phyloP scores from a whole-genome alignment of 75 land plant genomes.

The Pinus taeda region DNA sequence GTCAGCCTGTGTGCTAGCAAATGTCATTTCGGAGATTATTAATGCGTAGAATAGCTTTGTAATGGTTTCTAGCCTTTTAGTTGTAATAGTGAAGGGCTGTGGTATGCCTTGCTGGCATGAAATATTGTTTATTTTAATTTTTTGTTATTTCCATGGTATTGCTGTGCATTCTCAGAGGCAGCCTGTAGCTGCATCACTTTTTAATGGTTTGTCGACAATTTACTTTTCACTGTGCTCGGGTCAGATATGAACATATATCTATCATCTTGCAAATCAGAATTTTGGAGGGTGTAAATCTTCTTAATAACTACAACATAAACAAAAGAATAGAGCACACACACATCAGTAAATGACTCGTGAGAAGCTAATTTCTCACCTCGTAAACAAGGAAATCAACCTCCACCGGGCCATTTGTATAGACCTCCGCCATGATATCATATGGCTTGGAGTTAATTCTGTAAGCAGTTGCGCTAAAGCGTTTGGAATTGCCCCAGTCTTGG shows the following conservation, averaged over 20 bases:
- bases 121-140: too few relatives aligned
- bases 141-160: too few relatives aligned
- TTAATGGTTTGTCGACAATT: neutral
- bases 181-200: neutral
- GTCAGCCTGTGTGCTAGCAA: too few relatives aligned
- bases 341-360: neutral
- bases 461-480: conserved; percentile 34
- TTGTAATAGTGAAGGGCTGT: too few relatives aligned
- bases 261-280: too few relatives aligned
- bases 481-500: conserved; percentile 20
- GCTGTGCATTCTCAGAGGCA: too few relatives aligned
- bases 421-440: conserved; percentile 39
- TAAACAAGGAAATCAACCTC: conserved; percentile 41
- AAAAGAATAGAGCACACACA: conserved; percentile 3
- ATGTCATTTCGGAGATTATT: too few relatives aligned
- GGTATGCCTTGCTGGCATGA: too few relatives aligned
- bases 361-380: conserved; percentile 20
- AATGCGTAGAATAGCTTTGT: too few relatives aligned
- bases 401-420: conserved; percentile 46
- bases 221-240: conserved; percentile 12
- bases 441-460: conserved; percentile 25
- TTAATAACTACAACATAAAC: neutral
- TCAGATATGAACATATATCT: too few relatives aligned
- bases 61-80: too few relatives aligned
- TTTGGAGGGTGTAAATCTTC: too few relatives aligned